Conservation (phyloP, 2,329 filamentous ascomycete species). For the Colletotrichum eremochloae region DNA sequence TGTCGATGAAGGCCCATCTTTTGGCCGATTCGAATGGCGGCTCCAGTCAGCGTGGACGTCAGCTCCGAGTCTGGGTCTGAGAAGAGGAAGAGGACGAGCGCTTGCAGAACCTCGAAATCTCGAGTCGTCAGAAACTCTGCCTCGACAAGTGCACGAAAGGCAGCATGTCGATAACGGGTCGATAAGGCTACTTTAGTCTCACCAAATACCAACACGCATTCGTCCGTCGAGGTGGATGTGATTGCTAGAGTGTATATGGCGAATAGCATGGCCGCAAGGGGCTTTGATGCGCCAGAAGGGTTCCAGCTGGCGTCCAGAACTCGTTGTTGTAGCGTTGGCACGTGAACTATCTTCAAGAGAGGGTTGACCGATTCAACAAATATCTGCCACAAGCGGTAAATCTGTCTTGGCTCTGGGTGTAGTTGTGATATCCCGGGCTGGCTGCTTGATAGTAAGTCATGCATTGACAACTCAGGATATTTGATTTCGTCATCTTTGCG, state of each 20-base stretch:
- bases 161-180: slow-evolving; percentile 45
- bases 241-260: slow-evolving; percentile 48
- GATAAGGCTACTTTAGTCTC: slow-evolving; percentile 42
- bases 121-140: slow-evolving; percentile 48
- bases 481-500: slow-evolving; percentile 45
- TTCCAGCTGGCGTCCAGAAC: slow-evolving; percentile 50
- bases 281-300: slow-evolving; percentile 31
- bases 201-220: slow-evolving; percentile 41
- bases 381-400: slow-evolving; percentile 50
- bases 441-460: slow-evolving; percentile 8
- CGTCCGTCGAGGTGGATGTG: slow-evolving; percentile 42
- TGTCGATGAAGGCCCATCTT: slow-evolving; percentile 46
- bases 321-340: slow-evolving; percentile 50
- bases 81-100: slow-evolving; percentile 49
- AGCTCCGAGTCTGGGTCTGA: slow-evolving; percentile 48
- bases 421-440: slow-evolving; percentile 15
- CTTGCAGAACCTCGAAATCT: slow-evolving; percentile 49
- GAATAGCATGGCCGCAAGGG: slow-evolving; percentile 47
- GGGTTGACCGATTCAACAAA: slow-evolving; percentile 52
- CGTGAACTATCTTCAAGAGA: slow-evolving; percentile 50
- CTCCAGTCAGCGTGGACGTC: slow-evolving; percentile 44
- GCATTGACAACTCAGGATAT: slow-evolving; percentile 35
- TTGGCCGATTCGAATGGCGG: slow-evolving; percentile 46
- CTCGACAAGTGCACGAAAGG: slow-evolving; percentile 45
- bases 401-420: slow-evolving; percentile 50